These are phyloP conservation scores for Starmerella stellata DNA, from an alignment of 805 yeast species.

Conservation along the genomic window DNA sequence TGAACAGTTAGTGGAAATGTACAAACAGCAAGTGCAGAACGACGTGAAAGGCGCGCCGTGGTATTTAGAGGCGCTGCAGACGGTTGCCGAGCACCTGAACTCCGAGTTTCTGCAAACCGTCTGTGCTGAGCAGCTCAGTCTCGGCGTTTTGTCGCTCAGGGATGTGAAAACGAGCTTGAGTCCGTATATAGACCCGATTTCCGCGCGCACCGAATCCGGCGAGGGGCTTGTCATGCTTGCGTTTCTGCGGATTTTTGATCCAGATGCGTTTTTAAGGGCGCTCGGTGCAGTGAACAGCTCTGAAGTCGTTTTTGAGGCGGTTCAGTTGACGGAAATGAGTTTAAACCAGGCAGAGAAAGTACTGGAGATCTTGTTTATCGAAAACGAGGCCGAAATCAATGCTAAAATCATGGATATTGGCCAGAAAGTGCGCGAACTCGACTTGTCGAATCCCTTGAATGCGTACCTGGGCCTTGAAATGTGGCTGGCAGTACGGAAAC, in stretches of 20 bases:
- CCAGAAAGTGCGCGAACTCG: not conserved
- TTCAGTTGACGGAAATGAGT: not conserved
- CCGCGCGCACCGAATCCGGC: slow-evolving; percentile 4
- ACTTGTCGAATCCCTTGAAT: slow-evolving; percentile 3
- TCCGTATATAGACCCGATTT: not conserved
- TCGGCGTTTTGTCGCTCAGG: slow-evolving; percentile 25
- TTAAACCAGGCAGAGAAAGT: not conserved
- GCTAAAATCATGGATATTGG: not conserved
- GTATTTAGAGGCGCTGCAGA: slow-evolving; percentile 41
- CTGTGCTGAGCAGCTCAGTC: slow-evolving; percentile 32
- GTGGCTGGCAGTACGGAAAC: slow-evolving; percentile 5
- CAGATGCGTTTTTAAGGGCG: slow-evolving; percentile 3
- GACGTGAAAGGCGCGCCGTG: slow-evolving; percentile 33
- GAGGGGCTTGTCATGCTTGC: slow-evolving; percentile 12
- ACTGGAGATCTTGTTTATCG: not conserved
- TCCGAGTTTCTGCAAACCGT: slow-evolving; percentile 30
- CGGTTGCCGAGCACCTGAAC: slow-evolving; percentile 32
- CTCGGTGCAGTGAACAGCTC: slow-evolving; percentile 3
- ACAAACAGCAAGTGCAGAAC: slow-evolving; percentile 25
- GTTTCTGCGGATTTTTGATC: slow-evolving; percentile 1
- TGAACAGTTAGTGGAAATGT: slow-evolving; percentile 31
- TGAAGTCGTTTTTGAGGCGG: not conserved
- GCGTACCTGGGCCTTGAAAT: not conserved
- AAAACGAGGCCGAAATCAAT: not conserved
- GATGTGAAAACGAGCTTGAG: not conserved